Conservation (phyloP, 2,329 filamentous ascomycete genomes). For the Fusarium euwallaceae region DNA sequence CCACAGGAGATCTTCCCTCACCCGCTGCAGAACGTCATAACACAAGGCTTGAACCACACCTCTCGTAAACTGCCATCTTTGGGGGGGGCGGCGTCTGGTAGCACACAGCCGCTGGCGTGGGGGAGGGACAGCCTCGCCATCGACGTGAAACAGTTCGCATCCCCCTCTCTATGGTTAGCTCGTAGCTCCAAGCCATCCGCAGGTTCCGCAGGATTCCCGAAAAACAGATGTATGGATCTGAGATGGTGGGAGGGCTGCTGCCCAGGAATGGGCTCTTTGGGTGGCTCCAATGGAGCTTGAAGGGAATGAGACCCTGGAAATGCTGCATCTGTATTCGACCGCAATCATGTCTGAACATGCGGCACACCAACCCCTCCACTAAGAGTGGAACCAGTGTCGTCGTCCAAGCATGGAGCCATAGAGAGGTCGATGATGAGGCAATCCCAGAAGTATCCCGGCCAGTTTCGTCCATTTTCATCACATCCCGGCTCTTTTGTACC, state of each 20-base stretch:
- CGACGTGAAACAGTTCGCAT: slow-evolving; percentile 30
- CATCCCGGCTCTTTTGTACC: slow-evolving; percentile 10
- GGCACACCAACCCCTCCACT: slow-evolving; percentile 46
- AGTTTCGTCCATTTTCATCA: slow-evolving; percentile 31
- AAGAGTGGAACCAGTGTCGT: slow-evolving; percentile 44
- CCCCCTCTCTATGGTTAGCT: slow-evolving; percentile 8
- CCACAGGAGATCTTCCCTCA: slow-evolving; percentile 19
- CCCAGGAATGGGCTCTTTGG: slow-evolving; percentile 22
- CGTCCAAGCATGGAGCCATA: slow-evolving; percentile 41
- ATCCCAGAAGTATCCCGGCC: slow-evolving; percentile 28
- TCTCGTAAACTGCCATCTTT: slow-evolving; percentile 25
- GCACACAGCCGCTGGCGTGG: slow-evolving; percentile 22
- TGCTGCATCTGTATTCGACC: slow-evolving; percentile 41
- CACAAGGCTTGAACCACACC: slow-evolving; percentile 13
- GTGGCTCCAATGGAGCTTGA: slow-evolving; percentile 36
- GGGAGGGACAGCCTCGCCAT: slow-evolving; percentile 27
- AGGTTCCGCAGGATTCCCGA: slow-evolving; percentile 33
- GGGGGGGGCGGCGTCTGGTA: slow-evolving; percentile 11
- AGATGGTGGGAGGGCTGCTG: slow-evolving; percentile 39
- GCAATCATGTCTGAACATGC: slow-evolving; percentile 42
- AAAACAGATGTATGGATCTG: slow-evolving; percentile 31
- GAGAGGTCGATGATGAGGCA: slow-evolving; percentile 33
- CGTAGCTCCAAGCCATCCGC: slow-evolving; percentile 23
- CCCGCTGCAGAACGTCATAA: slow-evolving; percentile 31
- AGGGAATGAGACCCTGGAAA: slow-evolving; percentile 37